Conservation (phyloP, 2,329 filamentous ascomycete species). For the Penicillium polonicum region DNA sequence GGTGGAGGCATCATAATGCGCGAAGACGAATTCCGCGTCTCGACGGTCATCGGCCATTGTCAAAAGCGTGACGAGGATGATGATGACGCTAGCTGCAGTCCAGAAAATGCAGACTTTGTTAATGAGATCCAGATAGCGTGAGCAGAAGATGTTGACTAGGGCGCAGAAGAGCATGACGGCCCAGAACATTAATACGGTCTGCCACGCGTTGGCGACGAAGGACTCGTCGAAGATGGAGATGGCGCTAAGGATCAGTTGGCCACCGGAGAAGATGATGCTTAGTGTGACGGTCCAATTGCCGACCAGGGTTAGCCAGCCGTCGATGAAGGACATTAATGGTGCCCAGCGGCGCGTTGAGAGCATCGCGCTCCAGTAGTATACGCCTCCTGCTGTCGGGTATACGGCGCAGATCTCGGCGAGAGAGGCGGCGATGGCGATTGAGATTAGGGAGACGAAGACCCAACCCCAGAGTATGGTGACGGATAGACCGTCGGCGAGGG, state of each 20-base stretch:
- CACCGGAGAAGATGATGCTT: conserved; percentile 71
- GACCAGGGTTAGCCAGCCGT: conserved; percentile 69
- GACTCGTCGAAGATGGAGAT: conserved; percentile 70
- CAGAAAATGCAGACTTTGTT: conserved; percentile 74
- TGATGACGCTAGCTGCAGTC: conserved; percentile 65
- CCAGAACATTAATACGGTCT: conserved; percentile 71
- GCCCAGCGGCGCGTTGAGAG: conserved; percentile 64
- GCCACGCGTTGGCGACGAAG: conserved; percentile 66
- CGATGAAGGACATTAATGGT: conserved; percentile 66
- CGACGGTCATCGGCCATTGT: conserved; percentile 59
- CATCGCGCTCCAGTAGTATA: conserved; percentile 72
- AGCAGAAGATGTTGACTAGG: conserved; percentile 63
- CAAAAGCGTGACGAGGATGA: conserved; percentile 65
- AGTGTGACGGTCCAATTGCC: conserved; percentile 70
- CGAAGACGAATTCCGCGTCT: conserved; percentile 64
- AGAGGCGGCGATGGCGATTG: conserved; percentile 62
- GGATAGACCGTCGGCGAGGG: conserved; percentile 65
- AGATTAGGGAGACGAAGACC: conserved; percentile 65
- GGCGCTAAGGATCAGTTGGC: conserved; percentile 65
- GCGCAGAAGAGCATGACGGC: conserved; percentile 66
- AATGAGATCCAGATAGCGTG: conserved; percentile 64
- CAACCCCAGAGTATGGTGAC: conserved; percentile 71
- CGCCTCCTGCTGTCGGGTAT: conserved; percentile 66
- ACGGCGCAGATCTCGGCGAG: conserved; percentile 69
- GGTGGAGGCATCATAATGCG: conserved; percentile 63